Conservation (phyloP, 345 rosid species). For the Populus deltoides region DNA sequence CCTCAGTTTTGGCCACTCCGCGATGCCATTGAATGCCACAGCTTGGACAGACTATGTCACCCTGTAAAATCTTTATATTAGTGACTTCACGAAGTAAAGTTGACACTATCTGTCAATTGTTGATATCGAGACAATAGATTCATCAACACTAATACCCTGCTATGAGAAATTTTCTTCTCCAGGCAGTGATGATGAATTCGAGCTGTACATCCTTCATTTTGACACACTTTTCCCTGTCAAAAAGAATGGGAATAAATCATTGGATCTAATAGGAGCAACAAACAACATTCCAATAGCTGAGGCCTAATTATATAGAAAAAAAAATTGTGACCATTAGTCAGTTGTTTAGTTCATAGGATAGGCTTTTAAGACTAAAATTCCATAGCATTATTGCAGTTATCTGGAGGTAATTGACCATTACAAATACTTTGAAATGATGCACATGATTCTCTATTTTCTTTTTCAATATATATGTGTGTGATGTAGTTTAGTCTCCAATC, state of each 20-base stretch:
- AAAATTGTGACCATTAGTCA: background rate
- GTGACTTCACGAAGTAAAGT: background rate
- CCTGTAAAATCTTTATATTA: constrained; percentile 40
- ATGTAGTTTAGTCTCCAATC: background rate
- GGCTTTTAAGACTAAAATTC: no score
- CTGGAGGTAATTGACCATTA: background rate
- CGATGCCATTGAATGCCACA: constrained; percentile 60
- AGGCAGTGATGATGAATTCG: constrained; percentile 86
- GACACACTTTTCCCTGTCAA: constrained; percentile 71
- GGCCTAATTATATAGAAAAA: background rate
- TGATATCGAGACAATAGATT: background rate
- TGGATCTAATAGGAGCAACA: background rate
- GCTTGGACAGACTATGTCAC: constrained; percentile 51
- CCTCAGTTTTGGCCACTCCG: constrained; percentile 43
- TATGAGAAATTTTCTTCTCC: constrained; percentile 46
- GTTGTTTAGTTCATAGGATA: background rate
- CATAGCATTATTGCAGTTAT: background rate
- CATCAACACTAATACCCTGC: constrained; percentile 35
- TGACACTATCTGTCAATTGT: background rate
- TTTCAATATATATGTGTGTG: background rate
- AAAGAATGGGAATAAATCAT: constrained; percentile 3
- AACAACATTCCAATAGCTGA: background rate
- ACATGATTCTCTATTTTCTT: background rate
- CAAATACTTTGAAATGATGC: background rate
- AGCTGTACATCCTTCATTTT: constrained; percentile 51